Percentiles rank a stretch among this genome's conserved stretches.
These are phyloP conservation scores for Beta macrorhiza DNA, from an alignment of 179 eudicot genomes.

Conservation along the genomic window DNA sequence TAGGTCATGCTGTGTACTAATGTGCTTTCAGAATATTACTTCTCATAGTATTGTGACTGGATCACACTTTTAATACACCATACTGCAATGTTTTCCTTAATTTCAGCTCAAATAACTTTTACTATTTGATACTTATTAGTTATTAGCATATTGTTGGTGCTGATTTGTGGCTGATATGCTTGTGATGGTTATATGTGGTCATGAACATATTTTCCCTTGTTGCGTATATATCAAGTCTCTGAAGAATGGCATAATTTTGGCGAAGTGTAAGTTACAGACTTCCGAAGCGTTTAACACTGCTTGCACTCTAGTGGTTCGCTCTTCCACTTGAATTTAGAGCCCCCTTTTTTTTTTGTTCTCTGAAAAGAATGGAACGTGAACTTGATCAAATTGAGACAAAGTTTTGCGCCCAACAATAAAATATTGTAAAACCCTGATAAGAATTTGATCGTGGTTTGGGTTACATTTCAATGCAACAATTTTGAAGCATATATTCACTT, in stretches of 20 bases:
- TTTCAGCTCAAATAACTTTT: background rate
- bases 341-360: too few relatives aligned
- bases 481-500: too few relatives aligned
- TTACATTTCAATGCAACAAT: too few relatives aligned
- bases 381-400: too few relatives aligned
- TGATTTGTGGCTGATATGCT: background rate
- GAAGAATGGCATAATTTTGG: background rate
- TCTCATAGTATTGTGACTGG: slow-evolving; percentile 18
- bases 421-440: too few relatives aligned
- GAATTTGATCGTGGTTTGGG: too few relatives aligned
- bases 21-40: slow-evolving; percentile 23
- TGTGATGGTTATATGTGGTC: background rate
- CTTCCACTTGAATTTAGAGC: too few relatives aligned
- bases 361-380: too few relatives aligned
- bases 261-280: background rate
- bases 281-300: background rate
- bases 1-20: slow-evolving; percentile 33
- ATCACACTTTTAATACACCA: slow-evolving; percentile 15
- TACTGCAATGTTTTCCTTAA: slow-evolving; percentile 9
- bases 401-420: too few relatives aligned
- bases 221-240: background rate
- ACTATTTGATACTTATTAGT: background rate
- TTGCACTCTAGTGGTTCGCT: too few relatives aligned
- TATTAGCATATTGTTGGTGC: background rate
- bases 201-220: too few relatives aligned